These are phyloP conservation scores for Plantago elongata DNA, from an alignment of 257 asterid genomes.

Conservation along the genomic window DNA sequence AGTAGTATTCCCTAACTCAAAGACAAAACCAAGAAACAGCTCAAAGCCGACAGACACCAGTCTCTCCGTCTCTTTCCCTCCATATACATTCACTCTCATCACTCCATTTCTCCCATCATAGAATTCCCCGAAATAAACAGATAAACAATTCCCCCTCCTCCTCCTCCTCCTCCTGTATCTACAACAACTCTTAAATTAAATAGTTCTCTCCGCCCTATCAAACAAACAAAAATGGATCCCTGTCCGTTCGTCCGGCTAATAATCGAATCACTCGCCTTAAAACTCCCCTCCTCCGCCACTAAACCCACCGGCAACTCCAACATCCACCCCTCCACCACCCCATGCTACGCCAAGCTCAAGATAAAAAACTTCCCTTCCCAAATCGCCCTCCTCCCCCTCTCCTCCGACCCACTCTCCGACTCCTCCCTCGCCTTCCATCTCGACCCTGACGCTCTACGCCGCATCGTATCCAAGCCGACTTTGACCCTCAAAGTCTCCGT, in stretches of 20 bases:
- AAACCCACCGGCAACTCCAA: conserved; percentile 42
- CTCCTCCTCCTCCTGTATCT: too few species aligned
- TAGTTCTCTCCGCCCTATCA: too few species aligned
- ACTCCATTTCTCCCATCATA: background rate
- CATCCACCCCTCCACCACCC: conserved; percentile 69
- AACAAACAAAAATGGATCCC: conserved; percentile 64
- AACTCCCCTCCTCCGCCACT: conserved; percentile 46
- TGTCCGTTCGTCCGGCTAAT: conserved; percentile 81
- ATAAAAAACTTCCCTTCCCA: conserved; percentile 68
- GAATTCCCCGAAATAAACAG: background rate
- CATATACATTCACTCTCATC: conserved; percentile 8
- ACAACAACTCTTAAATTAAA: background rate
- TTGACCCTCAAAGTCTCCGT: conserved; percentile 48
- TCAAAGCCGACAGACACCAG: conserved; percentile 3
- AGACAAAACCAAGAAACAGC: conserved; percentile 27
- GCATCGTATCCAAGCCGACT: conserved; percentile 35
- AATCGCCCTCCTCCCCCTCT: conserved; percentile 56
- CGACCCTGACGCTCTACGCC: conserved; percentile 66
- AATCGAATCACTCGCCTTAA: conserved; percentile 62
- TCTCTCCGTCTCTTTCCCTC: background rate
- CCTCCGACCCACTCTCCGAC: conserved; percentile 33
- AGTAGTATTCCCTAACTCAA: too few species aligned
- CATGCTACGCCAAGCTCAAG: conserved; percentile 75
- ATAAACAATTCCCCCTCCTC: background rate
- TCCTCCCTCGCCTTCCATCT: conserved; percentile 56